Evolutionary conservation across 2,329 filamentous ascomycete genomes (phyloP).

Genomic region (Magnaporthiopsis incrustans): DNA sequence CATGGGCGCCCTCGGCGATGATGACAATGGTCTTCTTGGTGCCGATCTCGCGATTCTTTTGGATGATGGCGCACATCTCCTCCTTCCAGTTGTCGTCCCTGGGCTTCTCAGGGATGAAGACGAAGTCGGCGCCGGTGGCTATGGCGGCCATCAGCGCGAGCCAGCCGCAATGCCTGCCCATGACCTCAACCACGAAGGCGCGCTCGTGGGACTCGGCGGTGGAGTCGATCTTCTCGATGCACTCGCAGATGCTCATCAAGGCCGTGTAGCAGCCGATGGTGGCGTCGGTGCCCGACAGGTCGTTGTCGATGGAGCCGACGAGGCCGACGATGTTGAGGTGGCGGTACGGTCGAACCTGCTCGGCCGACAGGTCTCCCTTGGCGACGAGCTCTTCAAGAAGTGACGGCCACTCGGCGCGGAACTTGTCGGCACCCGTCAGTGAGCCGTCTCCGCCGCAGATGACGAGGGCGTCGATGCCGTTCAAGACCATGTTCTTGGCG

Average conservation of each 20-base stretch:
- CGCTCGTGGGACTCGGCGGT: constrained; percentile 90
- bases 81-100: constrained; percentile 80
- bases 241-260: constrained; percentile 84
- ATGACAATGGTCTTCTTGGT: constrained; percentile 99
- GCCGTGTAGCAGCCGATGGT: constrained; percentile 97
- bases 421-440: constrained; percentile 89
- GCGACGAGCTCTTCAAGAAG: constrained; percentile 77
- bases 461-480: constrained; percentile 90
- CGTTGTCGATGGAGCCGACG: constrained; percentile 97
- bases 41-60: constrained; percentile 72
- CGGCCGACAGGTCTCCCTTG: constrained; percentile 59
- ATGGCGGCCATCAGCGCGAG: constrained; percentile 93
- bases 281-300: constrained; percentile 92
- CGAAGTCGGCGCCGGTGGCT: constrained; percentile 88
- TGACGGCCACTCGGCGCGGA: constrained; percentile 85
- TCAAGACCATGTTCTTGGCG: constrained; percentile 88
- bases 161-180: constrained; percentile 98
- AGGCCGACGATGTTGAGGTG: constrained; percentile 94
- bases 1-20: constrained; percentile 89
- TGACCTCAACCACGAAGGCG: constrained; percentile 96
- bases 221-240: constrained; percentile 94
- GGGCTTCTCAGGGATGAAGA: constrained; percentile 94
- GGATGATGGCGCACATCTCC: constrained; percentile 75
- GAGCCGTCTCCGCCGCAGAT: constrained; percentile 97
- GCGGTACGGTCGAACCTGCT: constrained; percentile 68